Base-by-base conservation (phyloP, 1,284 basidiomycete species). In the Malassezia sp. region DNA sequence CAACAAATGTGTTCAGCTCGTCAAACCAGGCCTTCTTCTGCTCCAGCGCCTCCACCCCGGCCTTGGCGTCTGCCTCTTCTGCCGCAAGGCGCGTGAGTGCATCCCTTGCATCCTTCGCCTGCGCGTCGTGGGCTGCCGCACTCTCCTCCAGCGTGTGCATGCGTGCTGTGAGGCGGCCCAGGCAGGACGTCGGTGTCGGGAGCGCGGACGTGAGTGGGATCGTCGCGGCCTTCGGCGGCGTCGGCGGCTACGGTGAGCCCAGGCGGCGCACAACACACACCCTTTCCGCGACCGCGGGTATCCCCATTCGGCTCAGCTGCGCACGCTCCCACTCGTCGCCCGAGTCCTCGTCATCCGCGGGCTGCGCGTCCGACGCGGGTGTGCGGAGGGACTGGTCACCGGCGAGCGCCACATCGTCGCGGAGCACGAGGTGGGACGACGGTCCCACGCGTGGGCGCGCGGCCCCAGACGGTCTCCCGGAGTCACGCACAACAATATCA, bases 281-380 rank as follows among this genome's bases (percentile, higher is more conserved):
- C 30, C 8, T 7, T 32, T 17, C 26, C 43, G 18, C 15, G 14
- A 24, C 23, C 17, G n/a, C 27, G 14, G 34, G 15, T 12, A 29
- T 36, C 39, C 52, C 56, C 27, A 57, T 57, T 0, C 59, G 54
- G 8, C 53, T 43, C 35, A 64, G 24, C 46, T 64, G 62, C 0
- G 60, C 57, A 3, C 42, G 38, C 36, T 64, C 62, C 60, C 60
- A 70, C 20, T 35, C 47, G 5, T 49, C 84, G 27, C 83, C 82
- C 46, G 79, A 78, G 40, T 79, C 79, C 54, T 84, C 80, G 71
- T 84, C 82, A 72, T 82, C 79, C 80, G 84, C 59, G 5, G 17
- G 24, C 20, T 35, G 26, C 15, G 40, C 15, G 17, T 41, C n/a
- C n/a, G n/a, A n/a, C n/a, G n/a, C n/a, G n/a, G n/a, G n/a, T n/a